phyloP scores from a whole-genome alignment of 441 rosid genomes.

The Manihot esculenta region DNA sequence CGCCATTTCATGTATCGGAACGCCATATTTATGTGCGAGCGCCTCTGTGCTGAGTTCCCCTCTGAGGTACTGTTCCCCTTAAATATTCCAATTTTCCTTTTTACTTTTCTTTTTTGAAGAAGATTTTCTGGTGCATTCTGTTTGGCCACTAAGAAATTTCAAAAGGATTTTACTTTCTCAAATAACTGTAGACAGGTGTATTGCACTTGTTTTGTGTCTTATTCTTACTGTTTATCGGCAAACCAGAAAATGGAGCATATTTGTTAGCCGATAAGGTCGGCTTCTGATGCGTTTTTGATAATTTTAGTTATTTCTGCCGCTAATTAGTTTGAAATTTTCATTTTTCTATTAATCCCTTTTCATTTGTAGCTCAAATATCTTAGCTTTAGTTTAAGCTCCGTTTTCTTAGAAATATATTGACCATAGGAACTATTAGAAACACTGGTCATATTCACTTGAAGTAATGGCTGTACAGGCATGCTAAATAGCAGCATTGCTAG shows the following conservation, averaged over 20 bases:
- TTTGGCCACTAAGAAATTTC: conserved; percentile 11
- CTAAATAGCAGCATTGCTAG: not conserved
- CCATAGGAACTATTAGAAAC: not conserved
- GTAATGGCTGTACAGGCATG: not conserved
- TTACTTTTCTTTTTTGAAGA: not conserved
- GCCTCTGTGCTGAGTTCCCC: conserved; percentile 94
- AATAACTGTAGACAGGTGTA: not conserved
- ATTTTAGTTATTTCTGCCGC: not conserved
- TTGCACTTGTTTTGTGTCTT: not conserved
- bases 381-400: not conserved
- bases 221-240: not conserved
- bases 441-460: not conserved
- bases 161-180: not conserved
- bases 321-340: not conserved
- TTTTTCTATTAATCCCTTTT: not conserved
- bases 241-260: not conserved
- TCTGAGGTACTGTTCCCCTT: conserved; percentile 56
- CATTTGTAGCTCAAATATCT: not conserved
- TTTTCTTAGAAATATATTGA: not conserved
- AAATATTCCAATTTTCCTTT: not conserved
- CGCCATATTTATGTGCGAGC: conserved; percentile 94
- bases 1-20: conserved; percentile 75
- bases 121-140: conserved; percentile 10
- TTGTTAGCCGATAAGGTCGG: conserved; percentile 6
- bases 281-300: not conserved